Percentiles rank a stretch among this genome's conserved stretches.
Evolutionary conservation across 768 basidiomycete genomes (phyloP).

Genomic region (Kwoniella newhampshirensis): DNA sequence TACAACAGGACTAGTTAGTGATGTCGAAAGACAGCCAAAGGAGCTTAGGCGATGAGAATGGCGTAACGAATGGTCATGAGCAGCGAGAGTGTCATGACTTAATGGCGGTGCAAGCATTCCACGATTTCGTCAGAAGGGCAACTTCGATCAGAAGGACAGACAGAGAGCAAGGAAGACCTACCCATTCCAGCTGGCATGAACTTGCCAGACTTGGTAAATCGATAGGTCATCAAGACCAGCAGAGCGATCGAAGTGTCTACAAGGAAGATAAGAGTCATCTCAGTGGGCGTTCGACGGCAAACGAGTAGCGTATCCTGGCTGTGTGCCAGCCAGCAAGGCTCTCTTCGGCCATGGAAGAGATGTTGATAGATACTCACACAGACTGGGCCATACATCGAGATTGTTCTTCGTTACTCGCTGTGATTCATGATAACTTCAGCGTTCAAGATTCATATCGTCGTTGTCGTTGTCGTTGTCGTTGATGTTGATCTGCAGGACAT

Average conservation of each 20-base stretch:
- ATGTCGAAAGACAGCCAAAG: no score
- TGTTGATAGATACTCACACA: conserved; percentile 7
- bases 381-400: conserved; percentile 10
- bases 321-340: no score
- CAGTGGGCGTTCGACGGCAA: no score
- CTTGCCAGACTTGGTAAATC: conserved; percentile 16
- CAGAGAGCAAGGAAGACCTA: conserved; percentile 1
- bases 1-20: no score
- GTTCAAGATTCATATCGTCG: no score
- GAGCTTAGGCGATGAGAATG: conserved; percentile 9
- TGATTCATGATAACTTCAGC: no score
- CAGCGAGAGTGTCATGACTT: conserved; percentile 15
- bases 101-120: not conserved
- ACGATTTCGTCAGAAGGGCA: no score
- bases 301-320: no score
- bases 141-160: not conserved
- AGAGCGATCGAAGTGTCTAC: conserved; percentile 4
- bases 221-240: conserved; percentile 12
- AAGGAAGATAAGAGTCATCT: not conserved
- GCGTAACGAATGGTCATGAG: conserved; percentile 20
- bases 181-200: conserved; percentile 30
- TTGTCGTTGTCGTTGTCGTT: not conserved
- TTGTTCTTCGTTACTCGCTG: conserved; percentile 18
- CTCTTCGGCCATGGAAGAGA: no score
- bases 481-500: not conserved